A percentile compares a stretch with the other conserved stretches of the same genome.
Conservation (phyloP, 1,139 yeast genomes). For the Zygoascus hellenicus region DNA sequence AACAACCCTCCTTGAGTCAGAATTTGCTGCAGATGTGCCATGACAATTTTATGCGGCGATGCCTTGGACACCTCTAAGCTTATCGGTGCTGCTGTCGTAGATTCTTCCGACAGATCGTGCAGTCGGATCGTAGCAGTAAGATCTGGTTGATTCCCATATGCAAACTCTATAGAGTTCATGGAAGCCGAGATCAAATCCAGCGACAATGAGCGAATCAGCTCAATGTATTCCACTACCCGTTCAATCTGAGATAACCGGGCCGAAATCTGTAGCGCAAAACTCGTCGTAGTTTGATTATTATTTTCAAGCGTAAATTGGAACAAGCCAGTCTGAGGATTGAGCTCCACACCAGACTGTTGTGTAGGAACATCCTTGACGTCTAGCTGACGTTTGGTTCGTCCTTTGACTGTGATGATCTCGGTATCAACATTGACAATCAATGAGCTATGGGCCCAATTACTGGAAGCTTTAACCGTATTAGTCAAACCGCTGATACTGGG, state of each 20-base stretch:
- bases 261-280: conserved; percentile 19
- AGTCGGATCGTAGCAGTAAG: conserved; percentile 20
- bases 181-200: conserved; percentile 27
- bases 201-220: conserved; percentile 24
- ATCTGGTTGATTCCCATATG: conserved; percentile 21
- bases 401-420: conserved; percentile 22
- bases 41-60: conserved; percentile 26
- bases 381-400: conserved; percentile 22
- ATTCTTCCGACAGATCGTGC: neutral
- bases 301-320: conserved; percentile 20
- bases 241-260: conserved; percentile 26
- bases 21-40: conserved; percentile 23
- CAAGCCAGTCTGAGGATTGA: conserved; percentile 24
- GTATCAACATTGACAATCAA: conserved; percentile 15
- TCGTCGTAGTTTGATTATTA: conserved; percentile 5
- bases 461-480: conserved; percentile 16
- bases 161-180: conserved; percentile 27
- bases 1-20: conserved; percentile 24
- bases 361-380: conserved; percentile 20
- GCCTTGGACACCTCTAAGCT: conserved; percentile 18
- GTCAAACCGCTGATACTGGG: neutral
- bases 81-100: neutral
- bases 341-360: conserved; percentile 18
- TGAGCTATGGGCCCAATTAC: conserved; percentile 27
- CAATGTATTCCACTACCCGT: conserved; percentile 28